Evolutionary conservation across 1,284 basidiomycete species (phyloP).

Genomic region (Trametes versicolor): DNA sequence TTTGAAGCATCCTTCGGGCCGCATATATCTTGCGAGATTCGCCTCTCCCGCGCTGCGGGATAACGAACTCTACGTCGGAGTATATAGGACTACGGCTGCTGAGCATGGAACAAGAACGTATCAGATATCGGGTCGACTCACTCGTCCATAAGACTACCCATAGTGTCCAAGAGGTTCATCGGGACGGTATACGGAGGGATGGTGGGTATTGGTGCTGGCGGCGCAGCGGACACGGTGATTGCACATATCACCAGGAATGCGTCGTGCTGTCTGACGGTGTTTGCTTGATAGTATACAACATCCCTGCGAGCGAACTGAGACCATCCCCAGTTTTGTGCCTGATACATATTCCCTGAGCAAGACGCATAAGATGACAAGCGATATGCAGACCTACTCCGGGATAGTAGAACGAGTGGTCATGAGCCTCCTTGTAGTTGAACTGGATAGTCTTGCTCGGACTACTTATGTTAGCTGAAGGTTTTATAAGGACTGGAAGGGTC

Average conservation of each 20-base stretch:
- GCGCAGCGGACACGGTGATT: slow-evolving; percentile 74
- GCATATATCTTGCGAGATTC: slow-evolving; percentile 67
- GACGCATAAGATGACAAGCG: background rate
- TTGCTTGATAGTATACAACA: slow-evolving; percentile 71
- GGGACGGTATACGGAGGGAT: slow-evolving; percentile 67
- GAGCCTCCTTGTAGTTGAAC: slow-evolving; percentile 80
- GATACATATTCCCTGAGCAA: background rate
- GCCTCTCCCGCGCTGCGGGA: slow-evolving; percentile 61
- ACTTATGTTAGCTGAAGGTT: background rate
- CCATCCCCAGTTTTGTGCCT: slow-evolving; percentile 90
- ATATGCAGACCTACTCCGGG: slow-evolving; percentile 55
- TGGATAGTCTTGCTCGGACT: slow-evolving; percentile 61
- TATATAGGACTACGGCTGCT: slow-evolving; percentile 60
- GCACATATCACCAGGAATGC: slow-evolving; percentile 83
- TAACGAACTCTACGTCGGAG: slow-evolving; percentile 83
- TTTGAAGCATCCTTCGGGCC: slow-evolving; percentile 70
- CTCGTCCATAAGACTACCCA: slow-evolving; percentile 82
- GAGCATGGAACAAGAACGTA: background rate
- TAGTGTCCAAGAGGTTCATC: slow-evolving; percentile 67
- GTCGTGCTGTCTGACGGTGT: slow-evolving; percentile 65
- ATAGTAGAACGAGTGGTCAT: slow-evolving; percentile 85
- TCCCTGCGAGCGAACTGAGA: slow-evolving; percentile 85
- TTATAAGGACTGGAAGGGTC: slow-evolving; percentile 6
- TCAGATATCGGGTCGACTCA: slow-evolving; percentile 12
- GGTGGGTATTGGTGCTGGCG: slow-evolving; percentile 57